Evolutionary conservation across 352 stramenopile genomes (phyloP), one percentile per base, ranked within the genome.

Genomic region (Pythium folliculosum): DNA sequence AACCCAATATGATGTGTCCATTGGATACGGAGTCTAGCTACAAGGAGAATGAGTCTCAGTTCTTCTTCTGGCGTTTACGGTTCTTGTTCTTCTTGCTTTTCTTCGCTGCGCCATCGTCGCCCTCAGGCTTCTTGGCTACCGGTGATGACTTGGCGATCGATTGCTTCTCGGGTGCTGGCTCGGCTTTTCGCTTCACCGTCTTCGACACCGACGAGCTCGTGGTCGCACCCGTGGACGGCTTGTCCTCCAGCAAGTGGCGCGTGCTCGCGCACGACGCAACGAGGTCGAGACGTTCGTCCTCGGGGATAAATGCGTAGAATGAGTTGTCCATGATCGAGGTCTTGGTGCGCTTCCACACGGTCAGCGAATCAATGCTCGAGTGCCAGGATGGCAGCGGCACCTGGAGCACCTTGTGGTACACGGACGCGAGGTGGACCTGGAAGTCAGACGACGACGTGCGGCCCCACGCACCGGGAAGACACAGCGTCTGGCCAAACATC

Each of bases 351-450:
- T 98, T 98, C 95, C 95, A 98, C 55, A 98, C 93, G 32, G 84
- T 97, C 32, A 98, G 75, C 12, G 91, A 91, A 68, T 98, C 92
- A 43, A 94, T 86, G 32, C 94, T 96, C 56, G 97, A 97, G 65
- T 98, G 82, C 95, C 95, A 98, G 45, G 90, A 97, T 50, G 84
- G 83, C 48, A 98, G 76, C 65, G 82, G 83, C 45, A 97, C 85
- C 65, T 97, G 93, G 23, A 98, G 67, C 19, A 98, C 80, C 56
- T 97, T 98, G 77, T 98, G 95, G 73, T 96, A 98, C 52, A 98
- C 87, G 16, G 86, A 84, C 19, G 89, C 89, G 25, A 98, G 74
- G 61, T 92, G 81, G 63, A 89, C 83, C 71, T 98, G 94, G 67
- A 98, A 98, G 44, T 97, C 90, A 35, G 91, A 79, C 21, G 89